These are phyloP conservation scores for Linnemannia zychae DNA, from an alignment of 192 early-diverging fungal species.

Conservation along the genomic window DNA sequence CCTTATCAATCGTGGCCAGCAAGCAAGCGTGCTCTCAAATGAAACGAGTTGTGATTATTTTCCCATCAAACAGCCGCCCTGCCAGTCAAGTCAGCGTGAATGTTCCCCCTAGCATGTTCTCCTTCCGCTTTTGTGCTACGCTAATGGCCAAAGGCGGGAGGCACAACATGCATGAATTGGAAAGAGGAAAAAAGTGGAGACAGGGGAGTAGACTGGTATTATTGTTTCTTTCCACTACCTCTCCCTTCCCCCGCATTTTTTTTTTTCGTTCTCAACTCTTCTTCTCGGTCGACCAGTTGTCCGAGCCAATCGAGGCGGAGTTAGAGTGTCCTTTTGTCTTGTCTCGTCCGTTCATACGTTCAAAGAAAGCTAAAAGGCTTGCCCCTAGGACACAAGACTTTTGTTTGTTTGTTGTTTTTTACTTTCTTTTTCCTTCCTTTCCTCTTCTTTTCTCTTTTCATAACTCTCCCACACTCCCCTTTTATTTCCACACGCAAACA, in stretches of 20 bases:
- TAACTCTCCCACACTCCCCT: background rate
- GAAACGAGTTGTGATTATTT: conserved; percentile 5
- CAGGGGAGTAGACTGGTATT: conserved; percentile 1
- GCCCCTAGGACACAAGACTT: background rate
- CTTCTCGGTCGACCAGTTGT: conserved; percentile 5
- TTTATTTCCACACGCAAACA: conserved; percentile 9
- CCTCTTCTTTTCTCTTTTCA: background rate
- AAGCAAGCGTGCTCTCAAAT: background rate
- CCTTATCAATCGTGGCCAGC: background rate
- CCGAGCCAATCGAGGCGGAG: conserved; percentile 4
- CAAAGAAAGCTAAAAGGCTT: background rate
- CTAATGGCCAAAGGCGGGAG: background rate
- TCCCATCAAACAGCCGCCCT: conserved; percentile 23
- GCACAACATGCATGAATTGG: background rate
- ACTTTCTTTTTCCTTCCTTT: conserved; percentile 16
- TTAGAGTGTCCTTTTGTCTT: background rate
- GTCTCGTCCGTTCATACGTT: background rate
- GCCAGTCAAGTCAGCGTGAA: background rate
- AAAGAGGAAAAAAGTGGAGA: conserved; percentile 35
- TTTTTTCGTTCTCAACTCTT: no score
- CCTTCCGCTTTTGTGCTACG: conserved; percentile 24
- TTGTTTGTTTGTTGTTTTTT: background rate
- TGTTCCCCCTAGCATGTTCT: background rate
- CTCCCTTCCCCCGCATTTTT: conserved; percentile 42
- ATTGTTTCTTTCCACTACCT: background rate